Evolutionary conservation across 768 basidiomycete genomes (phyloP), one percentile per base, ranked within the genome.

Genomic region (Rhizopogon vulgaris): DNA sequence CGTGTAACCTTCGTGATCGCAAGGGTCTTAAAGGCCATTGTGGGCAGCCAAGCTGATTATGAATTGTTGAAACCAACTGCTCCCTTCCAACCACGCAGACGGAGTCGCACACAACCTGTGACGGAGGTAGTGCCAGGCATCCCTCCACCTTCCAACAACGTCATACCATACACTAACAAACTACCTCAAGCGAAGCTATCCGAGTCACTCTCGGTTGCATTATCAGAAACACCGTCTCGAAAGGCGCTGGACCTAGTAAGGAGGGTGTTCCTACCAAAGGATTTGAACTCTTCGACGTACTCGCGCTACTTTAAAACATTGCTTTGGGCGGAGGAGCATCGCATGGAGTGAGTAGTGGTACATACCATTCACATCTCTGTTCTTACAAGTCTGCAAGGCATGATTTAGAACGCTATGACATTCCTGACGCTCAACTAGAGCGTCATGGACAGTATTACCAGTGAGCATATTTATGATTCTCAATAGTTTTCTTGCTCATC

Each of bases 271-370:
- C 63, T 80, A 61, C 75, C 76, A 6, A 9, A 57, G 7, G 52
- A 45, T 3, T 65, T 79, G 25, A 64, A 72, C 28, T 50, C 57
- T 14, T 53, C 66, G 3, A 73, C 75, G 1, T 80, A 83, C 55
- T 69, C 67, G 1, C 50, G 60, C 2, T 71, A 72, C 61, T 80
- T 78, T 60, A 73, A 75, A 56, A 60, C 64, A 11, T 46, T 82
- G 52, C 58, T 83, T 7, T 74, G 72, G 63, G 63, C 78, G 15
- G 80, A 83, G 55, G 79, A 80, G 52, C 68, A 74, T 52, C 74
- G 74, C 48, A 70, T 73, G 62, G 70, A 67, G 78, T 75, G 49
- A 37, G 69, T 63, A 30, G 7, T 28, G n/a, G 53, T 48, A 2
- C 11, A 25, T 14, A 24, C 6, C 10, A n/a, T 30, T 38, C n/a